Evolutionary conservation across 2,329 filamentous ascomycete species (phyloP), one percentile per base, ranked within the genome.

Genomic region (Sporothrix globosa): DNA sequence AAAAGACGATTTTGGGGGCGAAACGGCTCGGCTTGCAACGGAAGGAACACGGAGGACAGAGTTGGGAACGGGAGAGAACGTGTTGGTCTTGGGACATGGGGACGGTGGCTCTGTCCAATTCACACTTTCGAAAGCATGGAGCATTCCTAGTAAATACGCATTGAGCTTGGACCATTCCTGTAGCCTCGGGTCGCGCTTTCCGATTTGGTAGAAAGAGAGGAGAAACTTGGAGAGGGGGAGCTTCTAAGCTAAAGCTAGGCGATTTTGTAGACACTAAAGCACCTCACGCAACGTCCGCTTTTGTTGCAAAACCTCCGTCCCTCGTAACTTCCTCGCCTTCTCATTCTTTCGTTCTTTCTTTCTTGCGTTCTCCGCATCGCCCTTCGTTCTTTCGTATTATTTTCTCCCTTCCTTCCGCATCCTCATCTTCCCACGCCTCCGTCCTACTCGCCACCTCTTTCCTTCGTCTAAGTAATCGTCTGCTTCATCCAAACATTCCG

Each of bases 251-350:
- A 65, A 50, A 50, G 46, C 46, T 52, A 52, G 19, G 27, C 41
- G 48, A 65, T 21, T 48, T 34, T 27, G 24, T 4, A 39, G 63
- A 50, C 63, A 27, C 63, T 66, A 66, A 48, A 52, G 41, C 27
- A 52, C 46, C 46, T 66, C 63, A 24, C 34, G 68, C 60, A 66
- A 58, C 68, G n/a, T 70, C 68, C 60, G 50, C 56, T 53, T 48
- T 30, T 13, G 48, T 66, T 39, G 63, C 63, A 52, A 46, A 67
- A 67, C 65, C 65, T 41, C 65, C 65, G 65, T 39, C n/a, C 52
- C 58, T 60, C 66, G 46, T 48, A 44, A 21, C 39, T 54, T 30
- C 10, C 19, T 50, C 41, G 1, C 27, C 41, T 39, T 68, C 41
- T 67, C 48, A 4, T 44, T 46, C 50, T 67, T 54, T 54, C 21